Base-by-base conservation (phyloP, 2,329 filamentous ascomycete species). In the Lasiodiplodia citricola region DNA sequence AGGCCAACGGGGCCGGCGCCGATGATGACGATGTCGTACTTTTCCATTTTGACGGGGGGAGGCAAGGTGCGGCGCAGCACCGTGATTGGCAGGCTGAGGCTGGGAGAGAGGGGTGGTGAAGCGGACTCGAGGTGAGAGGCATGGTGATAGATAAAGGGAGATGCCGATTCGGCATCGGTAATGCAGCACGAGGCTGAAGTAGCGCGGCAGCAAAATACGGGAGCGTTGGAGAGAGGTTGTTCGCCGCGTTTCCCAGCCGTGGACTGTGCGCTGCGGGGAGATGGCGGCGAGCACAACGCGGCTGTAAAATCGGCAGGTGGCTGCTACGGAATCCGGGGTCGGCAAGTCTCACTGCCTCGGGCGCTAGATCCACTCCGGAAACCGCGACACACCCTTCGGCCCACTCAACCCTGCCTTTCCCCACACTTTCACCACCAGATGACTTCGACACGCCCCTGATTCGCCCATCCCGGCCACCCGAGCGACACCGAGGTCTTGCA, bases 1-100 rank as follows among this genome's bases (percentile, higher is more conserved):
- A 97, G 87, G 67, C 94, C 94, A 51, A 94, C 93, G 4, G 94
- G 94, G 18, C 94, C 94, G 68, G 94, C 94, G 72, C 94, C 94
- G 67, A 97, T 87, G 73, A 97, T 94, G 73, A 97, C 93, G 63
- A 87, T 87, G 75, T 91, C 90, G 80, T 89, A 90, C 66, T 82
- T 85, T 68, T 87, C 83, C 74, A 75, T 71, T 21, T 18, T 25
- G 21, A 28, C 28, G 28, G 28, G 11, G 41, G 8, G 16, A 52
- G 38, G 13, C 10, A n/a, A 23, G 21, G 31, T 47, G 11, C 37
- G 21, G 37, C 63, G 56, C 28, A 16, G 31, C 54, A 60, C 65
- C 41, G 65, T n/a, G 47, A 31, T 18, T 41, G 16, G 8, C 28
- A 5, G 23, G 1, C 25, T 21, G 37, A 44, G 4, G n/a, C 21